These are phyloP conservation scores for Tolypocladium cylindrosporum DNA, from an alignment of 2,329 filamentous ascomycete species.

Conservation along the genomic window DNA sequence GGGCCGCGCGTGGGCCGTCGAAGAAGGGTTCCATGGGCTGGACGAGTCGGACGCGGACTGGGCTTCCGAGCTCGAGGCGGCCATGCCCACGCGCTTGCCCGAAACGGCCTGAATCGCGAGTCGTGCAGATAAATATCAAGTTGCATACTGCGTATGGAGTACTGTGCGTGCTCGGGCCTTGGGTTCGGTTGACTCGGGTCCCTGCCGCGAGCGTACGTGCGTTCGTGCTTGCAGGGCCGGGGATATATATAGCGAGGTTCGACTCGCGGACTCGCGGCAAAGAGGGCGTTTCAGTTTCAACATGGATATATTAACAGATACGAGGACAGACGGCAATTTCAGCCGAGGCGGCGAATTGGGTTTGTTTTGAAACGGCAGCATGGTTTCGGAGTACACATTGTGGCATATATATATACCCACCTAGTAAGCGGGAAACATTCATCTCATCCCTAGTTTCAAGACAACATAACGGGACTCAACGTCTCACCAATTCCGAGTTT, in stretches of 20 bases:
- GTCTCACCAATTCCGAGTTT: neutral
- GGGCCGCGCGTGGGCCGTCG: conserved; percentile 66
- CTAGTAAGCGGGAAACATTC: neutral
- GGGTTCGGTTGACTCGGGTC: neutral
- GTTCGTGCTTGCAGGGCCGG: neutral
- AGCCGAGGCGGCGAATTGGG: neutral
- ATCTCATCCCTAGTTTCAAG: neutral
- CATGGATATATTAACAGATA: neutral
- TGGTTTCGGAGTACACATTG: neutral
- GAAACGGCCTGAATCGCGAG: neutral
- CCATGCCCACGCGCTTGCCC: neutral
- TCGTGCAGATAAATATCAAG: neutral
- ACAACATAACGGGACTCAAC: neutral
- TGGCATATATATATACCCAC: neutral
- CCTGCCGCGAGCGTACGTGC: neutral
- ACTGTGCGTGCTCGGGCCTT: neutral
- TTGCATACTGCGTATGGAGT: too few relatives aligned
- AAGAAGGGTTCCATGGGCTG: conserved; percentile 75
- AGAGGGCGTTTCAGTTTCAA: neutral
- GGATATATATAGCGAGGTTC: neutral
- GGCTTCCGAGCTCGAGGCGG: neutral
- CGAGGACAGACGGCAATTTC: too few relatives aligned
- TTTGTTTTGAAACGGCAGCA: neutral
- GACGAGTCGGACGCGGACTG: conserved; percentile 32
- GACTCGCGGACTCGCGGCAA: neutral